Evolutionary conservation across 2,329 filamentous ascomycete species (phyloP).

Genomic region (Aspergillus awamori): DNA sequence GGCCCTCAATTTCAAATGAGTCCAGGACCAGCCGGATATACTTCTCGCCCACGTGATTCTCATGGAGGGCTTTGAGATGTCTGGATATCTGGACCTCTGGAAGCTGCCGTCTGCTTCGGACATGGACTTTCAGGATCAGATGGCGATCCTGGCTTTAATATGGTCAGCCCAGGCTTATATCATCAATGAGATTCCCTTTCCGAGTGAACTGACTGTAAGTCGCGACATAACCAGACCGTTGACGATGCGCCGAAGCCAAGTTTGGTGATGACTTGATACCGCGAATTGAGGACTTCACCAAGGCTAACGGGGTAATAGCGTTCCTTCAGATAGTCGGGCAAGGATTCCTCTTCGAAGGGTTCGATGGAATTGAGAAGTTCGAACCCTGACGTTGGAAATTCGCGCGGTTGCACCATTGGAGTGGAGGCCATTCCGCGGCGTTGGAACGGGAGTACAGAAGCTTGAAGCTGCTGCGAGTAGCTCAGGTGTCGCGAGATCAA

Average conservation of each 20-base stretch:
- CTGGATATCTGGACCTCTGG: constrained; percentile 31
- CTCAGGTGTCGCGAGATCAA: too few species aligned
- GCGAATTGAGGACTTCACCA: background rate
- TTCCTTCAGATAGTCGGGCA: background rate
- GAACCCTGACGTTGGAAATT: background rate
- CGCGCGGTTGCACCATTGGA: too few species aligned
- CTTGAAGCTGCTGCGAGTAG: too few species aligned
- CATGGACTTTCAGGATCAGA: constrained; percentile 21
- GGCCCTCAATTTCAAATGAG: constrained; percentile 32
- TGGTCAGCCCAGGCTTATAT: too few species aligned
- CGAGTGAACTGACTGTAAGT: background rate
- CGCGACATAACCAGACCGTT: background rate
- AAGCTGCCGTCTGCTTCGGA: constrained; percentile 8
- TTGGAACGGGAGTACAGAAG: too few species aligned
- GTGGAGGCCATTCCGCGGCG: too few species aligned
- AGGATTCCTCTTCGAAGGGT: background rate
- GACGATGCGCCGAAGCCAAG: background rate
- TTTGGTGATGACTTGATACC: background rate
- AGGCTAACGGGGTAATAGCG: background rate
- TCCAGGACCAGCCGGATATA: constrained; percentile 32
- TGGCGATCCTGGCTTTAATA: too few species aligned
- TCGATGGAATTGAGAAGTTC: background rate
- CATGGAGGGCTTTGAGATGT: constrained; percentile 23
- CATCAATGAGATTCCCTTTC: too few species aligned
- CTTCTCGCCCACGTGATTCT: constrained; percentile 23